A percentile compares a stretch with the other conserved stretches of the same genome.
These are phyloP conservation scores for Pseudogymnoascus sp. DNA, from an alignment of 2,329 filamentous ascomycete species.

Conservation along the genomic window DNA sequence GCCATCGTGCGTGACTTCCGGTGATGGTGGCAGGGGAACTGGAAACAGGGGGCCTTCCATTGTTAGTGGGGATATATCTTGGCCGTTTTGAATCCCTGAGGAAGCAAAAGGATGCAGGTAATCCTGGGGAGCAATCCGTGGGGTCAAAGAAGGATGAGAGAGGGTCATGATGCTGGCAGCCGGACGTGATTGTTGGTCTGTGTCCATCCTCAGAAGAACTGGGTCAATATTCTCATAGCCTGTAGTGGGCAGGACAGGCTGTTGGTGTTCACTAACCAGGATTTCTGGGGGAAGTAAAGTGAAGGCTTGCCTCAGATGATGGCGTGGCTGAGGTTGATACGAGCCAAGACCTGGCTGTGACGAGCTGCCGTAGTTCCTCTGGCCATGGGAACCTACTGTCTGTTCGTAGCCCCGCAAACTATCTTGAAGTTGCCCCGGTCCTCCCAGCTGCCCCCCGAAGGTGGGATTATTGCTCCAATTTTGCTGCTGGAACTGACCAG, in stretches of 20 bases:
- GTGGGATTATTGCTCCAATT: background rate
- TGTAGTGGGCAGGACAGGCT: background rate
- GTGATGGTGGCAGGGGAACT: background rate
- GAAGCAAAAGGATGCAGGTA: background rate
- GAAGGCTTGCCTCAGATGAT: background rate
- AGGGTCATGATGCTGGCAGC: background rate
- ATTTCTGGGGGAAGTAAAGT: background rate
- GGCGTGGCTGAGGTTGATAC: background rate
- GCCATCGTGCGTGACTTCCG: background rate
- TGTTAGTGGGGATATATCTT: background rate
- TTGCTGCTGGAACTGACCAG: background rate
- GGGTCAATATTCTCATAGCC: constrained; percentile 1
- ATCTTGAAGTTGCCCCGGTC: background rate
- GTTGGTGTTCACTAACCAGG: background rate
- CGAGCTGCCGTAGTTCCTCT: background rate
- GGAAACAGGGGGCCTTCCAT: background rate
- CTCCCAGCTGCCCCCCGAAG: background rate
- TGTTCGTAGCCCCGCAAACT: background rate
- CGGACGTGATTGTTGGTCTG: background rate
- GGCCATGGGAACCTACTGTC: background rate
- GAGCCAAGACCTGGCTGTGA: background rate
- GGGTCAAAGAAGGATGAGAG: background rate
- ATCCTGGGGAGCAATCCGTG: background rate
- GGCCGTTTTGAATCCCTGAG: background rate
- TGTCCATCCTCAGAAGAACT: background rate